Evolutionary conservation across 345 rosid genomes (phyloP), one percentile per base, ranked within the genome.

Genomic region (Isatis tinctoria): DNA sequence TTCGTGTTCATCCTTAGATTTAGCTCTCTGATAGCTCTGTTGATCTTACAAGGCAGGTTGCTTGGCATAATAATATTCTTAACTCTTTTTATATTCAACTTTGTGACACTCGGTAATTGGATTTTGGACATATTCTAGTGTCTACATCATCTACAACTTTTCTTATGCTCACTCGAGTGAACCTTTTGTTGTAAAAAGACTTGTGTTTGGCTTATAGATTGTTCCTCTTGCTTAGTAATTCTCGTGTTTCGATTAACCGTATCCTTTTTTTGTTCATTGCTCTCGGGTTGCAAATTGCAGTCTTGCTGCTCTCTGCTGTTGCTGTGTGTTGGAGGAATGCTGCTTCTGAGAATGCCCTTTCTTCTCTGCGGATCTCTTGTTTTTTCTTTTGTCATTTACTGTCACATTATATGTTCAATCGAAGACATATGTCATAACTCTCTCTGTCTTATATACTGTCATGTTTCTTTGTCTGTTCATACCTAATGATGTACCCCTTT

Each of bases 241-340:
- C 13, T 47, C 43, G 11, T 26, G 49, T 72, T 26, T 41, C 8
- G 39, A 32, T 7, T 52, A 41, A 63, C 30, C 26, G n/a, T 61
- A 47, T 73, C 51, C 47, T 69, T 60, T 9, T 3, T 18, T 40
- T 4, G 20, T 17, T 20, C 1, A 10, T 16, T 44, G 27, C 30
- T 22, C 3, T 1, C n/a, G 40, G 73, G n/a, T 45, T 68, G 66
- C 4, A 22, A 70, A 69, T n/a, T 78, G 73, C 79, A 82, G 87
- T 76, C 77, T 86, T 37, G 87, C 87, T 17, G 85, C 84, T 12
- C 72, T 86, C 13, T 83, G 83, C 69, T 82, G 85, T 67, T 82
- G 85, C 57, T 84, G 81, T 74, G 0, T 79, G 69, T 27, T 81
- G 82, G 87, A 84, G 80, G 83, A 84, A 60, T 83, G 87, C 75